Evolutionary conservation across 305 asterid species (phyloP).

Genomic region (Petunia hybrid): DNA sequence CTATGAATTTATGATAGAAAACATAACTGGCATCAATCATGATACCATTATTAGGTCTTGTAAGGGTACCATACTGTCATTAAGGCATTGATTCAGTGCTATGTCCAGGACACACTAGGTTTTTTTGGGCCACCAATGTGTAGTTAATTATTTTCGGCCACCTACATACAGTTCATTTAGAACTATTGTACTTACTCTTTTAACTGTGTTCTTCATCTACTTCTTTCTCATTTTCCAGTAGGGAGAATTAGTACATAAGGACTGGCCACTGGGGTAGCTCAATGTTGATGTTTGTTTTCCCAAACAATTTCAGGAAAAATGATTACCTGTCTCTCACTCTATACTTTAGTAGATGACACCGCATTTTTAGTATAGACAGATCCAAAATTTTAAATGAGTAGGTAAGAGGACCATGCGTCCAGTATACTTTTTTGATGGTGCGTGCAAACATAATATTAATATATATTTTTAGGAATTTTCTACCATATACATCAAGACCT

Average conservation of each 20-base stretch:
- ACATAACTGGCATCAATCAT: background rate
- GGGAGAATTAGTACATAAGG: background rate
- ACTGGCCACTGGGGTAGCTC: background rate
- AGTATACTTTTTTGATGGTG: background rate
- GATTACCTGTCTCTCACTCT: background rate
- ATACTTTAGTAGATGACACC: no score
- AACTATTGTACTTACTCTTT: background rate
- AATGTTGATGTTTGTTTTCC: constrained; percentile 20
- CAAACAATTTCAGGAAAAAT: constrained; percentile 3
- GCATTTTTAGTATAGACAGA: no score
- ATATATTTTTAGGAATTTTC: background rate
- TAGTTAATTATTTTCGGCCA: background rate
- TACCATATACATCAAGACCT: background rate
- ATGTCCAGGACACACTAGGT: background rate
- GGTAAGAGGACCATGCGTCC: no score
- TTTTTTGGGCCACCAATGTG: background rate
- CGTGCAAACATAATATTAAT: constrained; percentile 19
- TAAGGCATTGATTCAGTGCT: constrained; percentile 19
- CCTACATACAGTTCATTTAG: background rate
- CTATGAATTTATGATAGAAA: background rate
- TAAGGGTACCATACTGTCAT: background rate
- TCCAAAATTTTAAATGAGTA: no score
- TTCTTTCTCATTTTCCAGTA: background rate
- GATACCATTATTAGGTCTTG: constrained; percentile 18
- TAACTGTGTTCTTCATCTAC: background rate